Base-by-base conservation (phyloP, 495 filamentous ascomycete species). In the Neurospora sp. region DNA sequence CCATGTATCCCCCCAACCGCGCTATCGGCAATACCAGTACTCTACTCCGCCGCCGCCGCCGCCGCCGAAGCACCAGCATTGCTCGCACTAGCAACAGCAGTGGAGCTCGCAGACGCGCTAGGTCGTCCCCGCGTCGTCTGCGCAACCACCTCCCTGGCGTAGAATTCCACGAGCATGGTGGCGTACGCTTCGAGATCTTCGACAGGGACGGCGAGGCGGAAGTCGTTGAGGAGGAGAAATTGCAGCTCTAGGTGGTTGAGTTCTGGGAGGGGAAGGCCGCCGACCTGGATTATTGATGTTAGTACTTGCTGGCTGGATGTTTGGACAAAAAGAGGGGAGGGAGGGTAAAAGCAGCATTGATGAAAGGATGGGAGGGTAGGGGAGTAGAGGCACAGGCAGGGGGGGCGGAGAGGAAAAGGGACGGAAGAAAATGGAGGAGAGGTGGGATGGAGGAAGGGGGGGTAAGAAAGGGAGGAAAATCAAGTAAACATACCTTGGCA, bases 91-190 rank as follows among this genome's bases (percentile, higher is more conserved):
- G 53, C 53, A 61, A 31, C 22, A 31, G 22, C 22, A 7, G 53
- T 20, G 4, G 20, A 14, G 31, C 53, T 31, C 12, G 14, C 53
- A 18, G 6, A 4, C 2, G 53, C 11, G 27, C 53, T 65, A 65
- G 53, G 6, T 9, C 27, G 2, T 65, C 27, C 53, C 3, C 81
- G 77, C 16, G 80, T 79, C 20, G 80, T 76, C 61, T 83, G 92
- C 9, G 91, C 85, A 7, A 97, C 86, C 22, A 97, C 91, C 80
- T 98, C 96, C 35, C 96, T 87, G 0, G 94, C 94, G 76, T 98
- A 99, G 79, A 98, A 99, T 79, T 98, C 94, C 11, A 99, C 96
- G 3, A 99, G 87, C 96, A 98, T 98, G 3, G 96, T 99, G 9
- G 95, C 96, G 74, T 99, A 99, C 3, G 94, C 93, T 80, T 99